Evolutionary conservation across 2,329 filamentous ascomycete genomes (phyloP).

Genomic region (Paraphoma sp.): DNA sequence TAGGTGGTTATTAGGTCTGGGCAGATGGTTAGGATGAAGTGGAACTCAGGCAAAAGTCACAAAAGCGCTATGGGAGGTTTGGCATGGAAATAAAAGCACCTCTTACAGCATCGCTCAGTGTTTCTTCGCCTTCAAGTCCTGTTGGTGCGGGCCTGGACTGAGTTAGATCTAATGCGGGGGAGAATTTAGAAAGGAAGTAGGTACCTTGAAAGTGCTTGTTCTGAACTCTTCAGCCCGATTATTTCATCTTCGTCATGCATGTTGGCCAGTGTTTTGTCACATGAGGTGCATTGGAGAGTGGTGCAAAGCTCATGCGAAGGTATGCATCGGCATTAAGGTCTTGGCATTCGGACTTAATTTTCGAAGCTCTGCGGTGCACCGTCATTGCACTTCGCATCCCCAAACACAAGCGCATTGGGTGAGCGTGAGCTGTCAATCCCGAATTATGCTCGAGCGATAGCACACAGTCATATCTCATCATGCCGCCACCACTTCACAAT

Average conservation of each 20-base stretch:
- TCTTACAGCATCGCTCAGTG: slow-evolving; percentile 44
- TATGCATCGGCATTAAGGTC: slow-evolving; percentile 19
- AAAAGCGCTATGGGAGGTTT: neutral
- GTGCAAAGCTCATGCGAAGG: slow-evolving; percentile 10
- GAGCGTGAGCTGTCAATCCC: too few relatives aligned
- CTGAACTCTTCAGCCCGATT: slow-evolving; percentile 20
- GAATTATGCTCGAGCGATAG: slow-evolving; percentile 22
- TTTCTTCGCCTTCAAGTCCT: slow-evolving; percentile 29
- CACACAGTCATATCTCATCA: slow-evolving; percentile 9
- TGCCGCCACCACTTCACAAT: slow-evolving; percentile 21
- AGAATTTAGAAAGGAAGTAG: neutral
- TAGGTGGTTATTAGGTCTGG: slow-evolving; percentile 71
- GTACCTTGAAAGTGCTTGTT: slow-evolving; percentile 26
- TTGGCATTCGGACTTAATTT: slow-evolving; percentile 22
- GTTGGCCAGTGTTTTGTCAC: neutral
- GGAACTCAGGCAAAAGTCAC: too few relatives aligned
- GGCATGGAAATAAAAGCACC: slow-evolving; percentile 32
- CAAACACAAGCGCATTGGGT: too few relatives aligned
- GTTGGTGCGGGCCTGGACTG: slow-evolving; percentile 36
- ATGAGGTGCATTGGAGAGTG: neutral
- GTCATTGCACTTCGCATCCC: neutral
- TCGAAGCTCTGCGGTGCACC: slow-evolving; percentile 2
- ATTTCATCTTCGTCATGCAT: slow-evolving; percentile 28
- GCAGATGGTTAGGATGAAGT: too few relatives aligned
- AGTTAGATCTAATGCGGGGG: slow-evolving; percentile 4